A percentile compares a stretch with the other conserved stretches of the same genome.
These are phyloP conservation scores for Salvia splendens DNA, from an alignment of 257 asterid genomes.

Conservation along the genomic window DNA sequence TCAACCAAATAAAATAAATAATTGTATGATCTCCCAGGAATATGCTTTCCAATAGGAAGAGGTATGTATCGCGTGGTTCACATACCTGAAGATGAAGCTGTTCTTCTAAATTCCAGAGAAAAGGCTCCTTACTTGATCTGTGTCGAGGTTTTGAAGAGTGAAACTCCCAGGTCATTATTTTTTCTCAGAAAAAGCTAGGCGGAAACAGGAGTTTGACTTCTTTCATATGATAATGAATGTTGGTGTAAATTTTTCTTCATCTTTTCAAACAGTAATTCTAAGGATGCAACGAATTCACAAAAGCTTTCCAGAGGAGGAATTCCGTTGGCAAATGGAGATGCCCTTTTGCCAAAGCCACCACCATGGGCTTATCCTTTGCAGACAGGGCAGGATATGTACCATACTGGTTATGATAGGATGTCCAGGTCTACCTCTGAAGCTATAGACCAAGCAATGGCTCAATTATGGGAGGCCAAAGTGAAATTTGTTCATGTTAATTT, in stretches of 20 bases:
- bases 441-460: slow-evolving; percentile 96
- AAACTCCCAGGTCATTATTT: slow-evolving; percentile 65
- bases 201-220: slow-evolving; percentile 17
- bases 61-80: slow-evolving; percentile 96
- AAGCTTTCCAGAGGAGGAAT: slow-evolving; percentile 98
- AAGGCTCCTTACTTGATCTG: slow-evolving; percentile 98
- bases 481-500: slow-evolving; percentile 60
- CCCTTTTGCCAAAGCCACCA: slow-evolving; percentile 90
- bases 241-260: slow-evolving; percentile 30
- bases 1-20: not conserved
- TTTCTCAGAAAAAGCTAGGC: not conserved
- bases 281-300: slow-evolving; percentile 66
- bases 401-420: slow-evolving; percentile 81
- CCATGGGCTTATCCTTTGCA: slow-evolving; percentile 98
- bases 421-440: slow-evolving; percentile 95
- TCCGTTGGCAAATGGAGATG: slow-evolving; percentile 98
- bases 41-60: slow-evolving; percentile 94
- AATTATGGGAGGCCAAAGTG: slow-evolving; percentile 85
- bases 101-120: slow-evolving; percentile 97
- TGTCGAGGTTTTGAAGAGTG: slow-evolving; percentile 90
- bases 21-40: slow-evolving; percentile 52
- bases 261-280: slow-evolving; percentile 55
- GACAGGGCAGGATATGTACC: slow-evolving; percentile 77
- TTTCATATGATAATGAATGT: slow-evolving; percentile 18
- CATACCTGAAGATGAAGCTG: slow-evolving; percentile 98